These are phyloP conservation scores for Penicillium antarcticum DNA, from an alignment of 495 filamentous ascomycete genomes.

Conservation along the genomic window DNA sequence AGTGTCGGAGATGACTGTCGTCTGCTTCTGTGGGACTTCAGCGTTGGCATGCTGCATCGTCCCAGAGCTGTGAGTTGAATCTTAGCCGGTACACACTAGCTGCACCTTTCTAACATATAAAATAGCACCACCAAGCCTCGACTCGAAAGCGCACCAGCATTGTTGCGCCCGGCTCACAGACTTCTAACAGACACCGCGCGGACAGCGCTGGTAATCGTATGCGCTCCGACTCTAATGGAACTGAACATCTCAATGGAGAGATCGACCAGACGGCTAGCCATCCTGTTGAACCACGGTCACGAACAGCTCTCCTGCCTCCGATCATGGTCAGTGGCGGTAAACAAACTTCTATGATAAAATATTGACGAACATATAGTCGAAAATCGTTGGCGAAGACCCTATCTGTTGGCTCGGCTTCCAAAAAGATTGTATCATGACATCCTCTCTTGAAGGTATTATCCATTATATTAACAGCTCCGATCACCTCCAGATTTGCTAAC, in stretches of 20 bases:
- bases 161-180: conserved; percentile 48
- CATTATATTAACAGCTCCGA: conserved; percentile 14
- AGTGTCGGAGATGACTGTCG: conserved; percentile 93
- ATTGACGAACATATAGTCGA: conserved; percentile 53
- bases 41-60: conserved; percentile 89
- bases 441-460: conserved; percentile 71
- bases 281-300: conserved; percentile 73
- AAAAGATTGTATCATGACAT: conserved; percentile 87
- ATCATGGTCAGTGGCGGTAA: conserved; percentile 63
- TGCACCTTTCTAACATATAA: conserved; percentile 20
- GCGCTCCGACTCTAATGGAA: conserved; percentile 65
- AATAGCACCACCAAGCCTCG: conserved; percentile 47
- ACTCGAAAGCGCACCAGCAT: conserved; percentile 38
- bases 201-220: conserved; percentile 54
- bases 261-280: conserved; percentile 59
- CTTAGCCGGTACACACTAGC: not conserved
- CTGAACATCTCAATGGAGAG: conserved; percentile 45
- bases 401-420: conserved; percentile 88
- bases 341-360: not conserved
- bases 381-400: conserved; percentile 81
- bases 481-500: not conserved
- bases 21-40: conserved; percentile 94
- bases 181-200: conserved; percentile 72
- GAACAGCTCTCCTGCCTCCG: conserved; percentile 85
- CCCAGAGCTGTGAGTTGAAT: conserved; percentile 68